phyloP scores from a whole-genome alignment of 208 protist genomes.

The Leishmania tarentolae region DNA sequence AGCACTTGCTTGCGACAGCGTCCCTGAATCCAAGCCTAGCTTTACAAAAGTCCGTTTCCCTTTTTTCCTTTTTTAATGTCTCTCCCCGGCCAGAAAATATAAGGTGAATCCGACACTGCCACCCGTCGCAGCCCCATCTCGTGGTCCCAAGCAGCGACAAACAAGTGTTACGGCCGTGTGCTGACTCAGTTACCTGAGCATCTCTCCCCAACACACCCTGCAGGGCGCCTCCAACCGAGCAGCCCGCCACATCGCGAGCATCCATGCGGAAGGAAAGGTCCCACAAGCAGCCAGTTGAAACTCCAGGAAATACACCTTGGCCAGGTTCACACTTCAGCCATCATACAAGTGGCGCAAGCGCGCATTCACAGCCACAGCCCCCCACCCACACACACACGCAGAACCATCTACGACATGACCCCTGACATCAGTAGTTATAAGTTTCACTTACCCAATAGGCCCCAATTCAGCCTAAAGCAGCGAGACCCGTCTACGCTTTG shows the following conservation, averaged over 20 bases:
- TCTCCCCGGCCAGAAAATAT: not conserved
- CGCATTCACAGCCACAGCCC: not conserved
- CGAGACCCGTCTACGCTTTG: not conserved
- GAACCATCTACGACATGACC: not conserved
- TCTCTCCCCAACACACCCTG: not conserved
- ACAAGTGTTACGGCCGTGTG: not conserved
- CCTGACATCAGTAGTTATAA: not conserved
- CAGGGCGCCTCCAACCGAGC: not conserved
- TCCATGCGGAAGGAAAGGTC: not conserved
- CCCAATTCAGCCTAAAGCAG: not conserved
- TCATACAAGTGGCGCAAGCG: not conserved
- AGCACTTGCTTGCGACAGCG: too few species aligned
- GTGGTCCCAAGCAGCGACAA: not conserved
- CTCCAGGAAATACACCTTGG: not conserved
- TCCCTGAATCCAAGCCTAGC: too few species aligned
- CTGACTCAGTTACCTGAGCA: not conserved
- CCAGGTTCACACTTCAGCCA: not conserved
- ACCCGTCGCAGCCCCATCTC: not conserved
- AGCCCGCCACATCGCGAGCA: not conserved
- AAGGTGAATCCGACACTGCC: not conserved
- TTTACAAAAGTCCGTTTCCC: too few species aligned
- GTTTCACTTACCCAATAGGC: too few species aligned
- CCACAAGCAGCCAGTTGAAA: not conserved
- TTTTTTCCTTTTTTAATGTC: too few species aligned
- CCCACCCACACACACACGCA: not conserved